A percentile compares a stretch with the other conserved stretches of the same genome.
Evolutionary conservation across 225 moss, liverwort and hornwort species (phyloP).

Genomic region (Neckera pumila): DNA sequence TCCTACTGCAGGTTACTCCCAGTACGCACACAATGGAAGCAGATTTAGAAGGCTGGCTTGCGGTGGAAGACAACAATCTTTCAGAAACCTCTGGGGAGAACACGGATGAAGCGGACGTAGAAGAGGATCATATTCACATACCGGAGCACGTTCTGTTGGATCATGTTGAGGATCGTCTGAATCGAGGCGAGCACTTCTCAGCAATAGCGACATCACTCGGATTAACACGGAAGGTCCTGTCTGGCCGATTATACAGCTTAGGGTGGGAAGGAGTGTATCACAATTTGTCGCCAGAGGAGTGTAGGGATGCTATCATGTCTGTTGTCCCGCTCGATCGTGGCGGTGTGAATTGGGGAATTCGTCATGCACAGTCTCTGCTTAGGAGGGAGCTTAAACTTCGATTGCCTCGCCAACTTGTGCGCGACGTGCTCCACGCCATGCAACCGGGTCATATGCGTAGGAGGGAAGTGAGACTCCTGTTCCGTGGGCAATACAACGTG

Average conservation of each 20-base stretch:
- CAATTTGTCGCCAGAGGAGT: not conserved
- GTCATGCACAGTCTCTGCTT: not conserved
- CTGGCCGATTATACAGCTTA: not conserved
- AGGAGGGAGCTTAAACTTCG: not conserved
- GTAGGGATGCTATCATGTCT: not conserved
- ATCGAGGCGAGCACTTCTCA: not conserved
- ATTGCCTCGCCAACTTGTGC: not conserved
- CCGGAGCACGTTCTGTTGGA: not conserved
- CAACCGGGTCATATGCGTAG: not conserved
- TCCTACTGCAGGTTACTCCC: not conserved
- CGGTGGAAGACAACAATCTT: not conserved
- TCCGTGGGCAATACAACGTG: not conserved
- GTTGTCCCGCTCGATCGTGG: not conserved
- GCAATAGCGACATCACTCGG: not conserved
- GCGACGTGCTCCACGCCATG: not conserved
- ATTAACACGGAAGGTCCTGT: not conserved
- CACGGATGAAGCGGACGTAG: not conserved
- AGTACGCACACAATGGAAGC: not conserved
- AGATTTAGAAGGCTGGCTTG: not conserved
- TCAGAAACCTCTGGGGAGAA: not conserved
- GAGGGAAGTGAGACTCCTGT: not conserved
- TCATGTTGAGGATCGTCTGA: not conserved
- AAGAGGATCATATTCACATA: not conserved
- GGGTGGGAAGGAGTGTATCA: not conserved
- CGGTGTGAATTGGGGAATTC: not conserved